Evolutionary conservation across 805 yeast genomes (phyloP), one percentile per base, ranked within the genome.

Genomic region (Ogataea nonfermentans): DNA sequence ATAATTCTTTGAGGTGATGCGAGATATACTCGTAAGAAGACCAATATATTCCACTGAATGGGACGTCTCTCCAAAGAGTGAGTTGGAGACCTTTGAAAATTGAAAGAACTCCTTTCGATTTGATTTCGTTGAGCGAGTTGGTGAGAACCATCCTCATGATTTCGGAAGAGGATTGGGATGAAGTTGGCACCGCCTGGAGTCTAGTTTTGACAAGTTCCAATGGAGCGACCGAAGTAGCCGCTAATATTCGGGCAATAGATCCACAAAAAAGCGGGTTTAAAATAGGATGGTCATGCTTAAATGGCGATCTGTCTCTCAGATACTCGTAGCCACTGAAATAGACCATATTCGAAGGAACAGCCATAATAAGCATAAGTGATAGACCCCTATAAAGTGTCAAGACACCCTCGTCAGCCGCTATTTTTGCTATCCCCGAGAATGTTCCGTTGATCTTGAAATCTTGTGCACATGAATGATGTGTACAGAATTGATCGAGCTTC

Each of bases 41-140:
- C 99, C 99, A 93, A 62, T 93, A 93, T 2, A 91, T 80, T 1
- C 95, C 97, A 46, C 95, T 83, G 59, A 93, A 93, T 1, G 99
- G 99, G 0, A 91, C 98, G 60, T 93, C 99, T 62, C 99, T 73
- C 96, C 96, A 91, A 11, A 93, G 70, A 0, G 99, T 93, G 27
- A 93, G 72, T 28, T 84, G 79, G 15, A 93, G 66, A 0, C 99
- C 99, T 40, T 82, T 81, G 71, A 89, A 93, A 13, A 93, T 60
- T 0, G 88, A 73, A 2, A 65, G 60, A 2, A 75, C 44, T 0
- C 99, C 99, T 10, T 71, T 69, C 1, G 56, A 44, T 26, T 64
- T 59, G 4, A 87, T 65, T 52, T 82, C 79, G 3, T 44, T 37
- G 10, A 37, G 27, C 8, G 65, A 53, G 26, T 61, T 64, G 7